Evolutionary conservation across 129 eudicot genomes (phyloP), one percentile per base, ranked within the genome.

Genomic region (Artemisia annua): DNA sequence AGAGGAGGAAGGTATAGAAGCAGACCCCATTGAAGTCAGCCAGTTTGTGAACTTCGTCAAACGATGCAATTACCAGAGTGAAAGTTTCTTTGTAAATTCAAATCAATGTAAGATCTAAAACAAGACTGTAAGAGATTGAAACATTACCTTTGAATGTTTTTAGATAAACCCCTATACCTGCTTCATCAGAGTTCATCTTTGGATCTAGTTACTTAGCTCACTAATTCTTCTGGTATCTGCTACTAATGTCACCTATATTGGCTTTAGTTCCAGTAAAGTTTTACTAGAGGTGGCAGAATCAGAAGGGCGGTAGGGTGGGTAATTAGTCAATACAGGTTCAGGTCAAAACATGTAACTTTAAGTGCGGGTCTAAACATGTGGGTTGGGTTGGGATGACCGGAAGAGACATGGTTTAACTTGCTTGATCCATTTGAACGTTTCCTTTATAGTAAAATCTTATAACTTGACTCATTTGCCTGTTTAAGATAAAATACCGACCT

Each of bases 1-100:
- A 71, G 96, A 90, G 81, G 88, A 88, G 82, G 97, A 88, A 80
- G 99, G 99, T 51, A 83, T 85, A 26, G 83, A 83, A 71, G 91
- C 92, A 60, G 90, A 89, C 75, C 88, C 96, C 4, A 77, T 81
- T 63, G 95, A 93, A 81, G 61, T 93, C 20, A 81, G 87, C 52
- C 82, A 87, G 77, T 87, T 89, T 82, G 73, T 84, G 59, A 84
- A 85, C 63, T 95, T 88, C 66, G 74, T 95, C 55, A 95, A 88
- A 63, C 82, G 90, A 74, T 83, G 87, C 85, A 88, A 95, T 67
- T 88, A 85, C 70, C 91, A 85, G 77, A 84, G 63, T 2, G 97
- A 91, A 81, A 86, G 84, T 79, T 95, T 95, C 85, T 80, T 86
- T 69, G 67, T 95, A 61, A 86, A 86, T n/a, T 82, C 90, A 71